Evolutionary conservation across 176 grass and related monocot genomes (phyloP).

Genomic region (Bolboschoenus planiculmis): DNA sequence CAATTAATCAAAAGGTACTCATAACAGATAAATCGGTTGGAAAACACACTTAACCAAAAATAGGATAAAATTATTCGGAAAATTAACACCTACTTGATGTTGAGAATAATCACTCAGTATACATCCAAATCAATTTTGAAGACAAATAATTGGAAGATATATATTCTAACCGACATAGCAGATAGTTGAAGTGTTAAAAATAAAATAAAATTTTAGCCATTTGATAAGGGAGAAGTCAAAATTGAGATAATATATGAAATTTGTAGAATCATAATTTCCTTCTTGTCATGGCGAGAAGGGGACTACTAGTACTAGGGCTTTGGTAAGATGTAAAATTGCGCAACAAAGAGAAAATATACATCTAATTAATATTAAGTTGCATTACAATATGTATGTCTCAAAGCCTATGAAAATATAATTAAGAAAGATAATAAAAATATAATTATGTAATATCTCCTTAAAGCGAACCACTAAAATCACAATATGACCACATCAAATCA

Average conservation of each 20-base stretch:
- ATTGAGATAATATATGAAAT: background rate
- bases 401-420: background rate
- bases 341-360: too few relatives aligned
- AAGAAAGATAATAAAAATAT: background rate
- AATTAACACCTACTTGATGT: background rate
- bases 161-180: background rate
- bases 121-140: background rate
- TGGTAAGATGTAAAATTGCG: too few relatives aligned
- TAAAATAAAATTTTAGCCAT: background rate
- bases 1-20: background rate
- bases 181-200: background rate
- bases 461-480: too few relatives aligned
- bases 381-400: background rate
- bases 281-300: too few relatives aligned
- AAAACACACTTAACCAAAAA: background rate
- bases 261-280: too few relatives aligned
- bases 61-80: background rate
- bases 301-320: too few relatives aligned
- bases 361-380: background rate
- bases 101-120: background rate
- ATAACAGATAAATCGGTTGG: background rate
- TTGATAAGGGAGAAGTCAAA: background rate
- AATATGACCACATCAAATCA: background rate
- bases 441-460: too few relatives aligned
- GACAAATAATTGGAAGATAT: background rate